phyloP scores from a whole-genome alignment of 2,329 filamentous ascomycete species.

The Didymella segeticola region DNA sequence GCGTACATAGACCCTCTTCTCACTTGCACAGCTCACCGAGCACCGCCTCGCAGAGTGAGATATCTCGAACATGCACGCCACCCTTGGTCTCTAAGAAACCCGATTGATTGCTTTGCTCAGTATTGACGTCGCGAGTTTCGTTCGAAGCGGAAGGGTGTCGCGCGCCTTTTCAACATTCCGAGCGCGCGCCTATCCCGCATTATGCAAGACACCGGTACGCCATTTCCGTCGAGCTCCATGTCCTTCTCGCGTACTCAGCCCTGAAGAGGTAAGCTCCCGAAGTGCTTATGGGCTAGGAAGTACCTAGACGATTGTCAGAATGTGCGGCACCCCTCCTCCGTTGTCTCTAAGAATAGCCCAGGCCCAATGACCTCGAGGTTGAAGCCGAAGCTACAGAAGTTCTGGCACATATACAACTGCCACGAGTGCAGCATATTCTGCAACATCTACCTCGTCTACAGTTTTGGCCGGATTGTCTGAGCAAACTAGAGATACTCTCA shows the following conservation, averaged over 20 bases:
- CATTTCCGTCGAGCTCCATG: constrained; percentile 4
- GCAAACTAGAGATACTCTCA: not conserved
- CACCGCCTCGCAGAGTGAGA: not conserved
- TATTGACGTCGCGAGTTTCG: not conserved
- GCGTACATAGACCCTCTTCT: constrained; percentile 8
- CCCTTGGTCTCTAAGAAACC: not conserved
- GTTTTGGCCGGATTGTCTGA: not conserved
- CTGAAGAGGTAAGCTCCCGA: constrained; percentile 11
- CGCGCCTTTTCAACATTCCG: not conserved
- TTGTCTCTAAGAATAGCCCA: constrained; percentile 4
- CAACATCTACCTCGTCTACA: not conserved
- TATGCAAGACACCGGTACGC: not conserved
- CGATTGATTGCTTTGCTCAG: not conserved
- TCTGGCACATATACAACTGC: constrained; percentile 1
- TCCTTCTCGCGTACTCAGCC: constrained; percentile 7
- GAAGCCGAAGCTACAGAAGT: not conserved
- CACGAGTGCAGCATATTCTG: not conserved
- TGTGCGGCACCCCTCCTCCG: constrained; percentile 2
- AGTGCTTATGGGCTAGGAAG: constrained; percentile 3
- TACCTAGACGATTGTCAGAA: constrained; percentile 3
- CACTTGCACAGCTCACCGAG: not conserved
- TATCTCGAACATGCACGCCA: not conserved
- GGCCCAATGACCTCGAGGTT: not conserved
- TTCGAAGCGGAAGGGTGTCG: not conserved
- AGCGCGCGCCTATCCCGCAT: not conserved